Evolutionary conservation across 805 yeast species (phyloP).

Genomic region (Yarrowia osloensis): DNA sequence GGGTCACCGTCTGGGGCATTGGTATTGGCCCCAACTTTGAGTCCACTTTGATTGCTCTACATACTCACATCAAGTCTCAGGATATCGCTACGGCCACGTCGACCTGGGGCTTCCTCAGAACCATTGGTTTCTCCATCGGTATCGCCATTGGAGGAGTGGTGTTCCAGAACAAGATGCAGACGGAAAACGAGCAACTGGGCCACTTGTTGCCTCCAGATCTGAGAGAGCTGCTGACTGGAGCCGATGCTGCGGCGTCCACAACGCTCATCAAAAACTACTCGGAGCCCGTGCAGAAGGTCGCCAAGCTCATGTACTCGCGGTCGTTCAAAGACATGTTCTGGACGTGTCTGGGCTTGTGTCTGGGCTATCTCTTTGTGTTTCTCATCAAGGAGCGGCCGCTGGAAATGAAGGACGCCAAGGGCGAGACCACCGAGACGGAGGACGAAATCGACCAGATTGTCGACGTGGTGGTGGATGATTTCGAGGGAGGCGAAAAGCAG

Average conservation of each 20-base stretch:
- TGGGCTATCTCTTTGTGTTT: conserved; percentile 16
- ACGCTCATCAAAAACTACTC: neutral
- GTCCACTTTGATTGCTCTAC: conserved; percentile 50
- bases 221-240: neutral
- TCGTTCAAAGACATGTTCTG: conserved; percentile 28
- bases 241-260: conserved; percentile 15
- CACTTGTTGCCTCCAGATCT: neutral
- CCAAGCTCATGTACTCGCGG: conserved; percentile 12
- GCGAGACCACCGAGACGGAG: neutral
- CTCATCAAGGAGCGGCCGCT: conserved; percentile 4
- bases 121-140: conserved; percentile 44
- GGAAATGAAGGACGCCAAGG: conserved; percentile 24
- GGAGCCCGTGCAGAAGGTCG: neutral
- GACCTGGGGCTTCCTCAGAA: conserved; percentile 48
- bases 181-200: conserved; percentile 6
- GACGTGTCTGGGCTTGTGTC: conserved; percentile 20
- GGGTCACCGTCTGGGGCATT: conserved; percentile 51
- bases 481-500: neutral
- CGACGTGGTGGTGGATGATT: neutral
- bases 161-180: conserved; percentile 46
- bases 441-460: neutral
- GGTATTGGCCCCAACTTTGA: conserved; percentile 54
- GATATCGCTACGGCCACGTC: conserved; percentile 56
- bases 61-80: conserved; percentile 53
- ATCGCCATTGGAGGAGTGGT: conserved; percentile 50